Percentiles rank a stretch among this genome's conserved stretches.
These are phyloP conservation scores for Beauveria bassiana DNA, from an alignment of 2,329 filamentous ascomycete species.

Conservation along the genomic window DNA sequence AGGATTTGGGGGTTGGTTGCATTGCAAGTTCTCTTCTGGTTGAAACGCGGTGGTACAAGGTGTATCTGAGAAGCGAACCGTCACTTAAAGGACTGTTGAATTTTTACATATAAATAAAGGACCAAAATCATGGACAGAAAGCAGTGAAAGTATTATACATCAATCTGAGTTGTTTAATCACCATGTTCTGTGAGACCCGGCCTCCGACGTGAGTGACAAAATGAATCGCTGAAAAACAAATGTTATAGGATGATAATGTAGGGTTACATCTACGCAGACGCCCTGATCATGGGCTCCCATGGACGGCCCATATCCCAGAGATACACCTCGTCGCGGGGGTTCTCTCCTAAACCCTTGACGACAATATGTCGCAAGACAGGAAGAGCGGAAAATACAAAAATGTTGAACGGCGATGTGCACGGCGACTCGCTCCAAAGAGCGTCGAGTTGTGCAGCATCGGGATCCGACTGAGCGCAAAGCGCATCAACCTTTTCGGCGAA, in stretches of 20 bases:
- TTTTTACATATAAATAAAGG: neutral
- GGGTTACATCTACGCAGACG: constrained; percentile 21
- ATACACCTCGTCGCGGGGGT: constrained; percentile 29
- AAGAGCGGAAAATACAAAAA: constrained; percentile 19
- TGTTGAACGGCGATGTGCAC: constrained; percentile 19
- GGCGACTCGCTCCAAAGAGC: constrained; percentile 20
- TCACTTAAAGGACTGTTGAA: neutral
- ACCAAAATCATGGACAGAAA: neutral
- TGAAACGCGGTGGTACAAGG: neutral
- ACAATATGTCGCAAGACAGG: constrained; percentile 28
- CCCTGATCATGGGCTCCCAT: constrained; percentile 37
- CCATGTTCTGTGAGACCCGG: constrained; percentile 1
- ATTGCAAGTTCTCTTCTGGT: neutral
- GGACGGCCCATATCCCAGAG: constrained; percentile 33
- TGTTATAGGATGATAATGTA: neutral
- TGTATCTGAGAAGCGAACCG: neutral
- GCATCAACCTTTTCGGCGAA: constrained; percentile 27
- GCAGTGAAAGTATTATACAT: constrained; percentile 5
- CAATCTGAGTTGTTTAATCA: neutral
- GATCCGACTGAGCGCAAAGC: constrained; percentile 23
- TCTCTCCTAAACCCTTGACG: constrained; percentile 27
- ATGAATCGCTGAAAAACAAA: constrained; percentile 3
- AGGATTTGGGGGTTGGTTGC: neutral
- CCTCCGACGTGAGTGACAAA: constrained; percentile 4
- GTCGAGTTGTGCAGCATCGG: constrained; percentile 20